Evolutionary conservation across 352 stramenopile genomes (phyloP), one percentile per base, ranked within the genome.

Genomic region (Phytophthora meadii): DNA sequence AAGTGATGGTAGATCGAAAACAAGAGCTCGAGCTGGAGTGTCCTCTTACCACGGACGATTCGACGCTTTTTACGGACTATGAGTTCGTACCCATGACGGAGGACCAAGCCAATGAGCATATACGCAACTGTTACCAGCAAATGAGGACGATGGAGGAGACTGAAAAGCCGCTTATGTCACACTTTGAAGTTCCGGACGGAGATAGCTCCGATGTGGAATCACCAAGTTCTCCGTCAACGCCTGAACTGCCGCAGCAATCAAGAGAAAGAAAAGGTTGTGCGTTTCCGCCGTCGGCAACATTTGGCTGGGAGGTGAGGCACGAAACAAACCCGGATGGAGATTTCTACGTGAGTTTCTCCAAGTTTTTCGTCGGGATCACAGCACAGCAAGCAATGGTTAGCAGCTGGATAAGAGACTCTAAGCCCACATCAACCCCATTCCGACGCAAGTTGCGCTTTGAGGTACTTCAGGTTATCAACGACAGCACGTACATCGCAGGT

Each of bases 61-160:
- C 62, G 17, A 64, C 63, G 15, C 49, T 77, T 15, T 74, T 77
- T 55, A 67, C 64, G 40, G 63, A 82, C 58, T 74, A 85, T 69
- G 65, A 83, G 15, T 89, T 81, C 53, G 57, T 71, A 24, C 74
- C 77, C 0, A 84, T 90, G 63, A 87, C 82, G 5, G 76, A 89
- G 32, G 62, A 74, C 39, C 68, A 87, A 51, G 72, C 78, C 7
- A 82, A 85, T 41, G 79, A 78, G 14, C 51, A 78, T 39, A 85
- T 89, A 50, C 81, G 77, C 27, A 72, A 59, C 12, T 88, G 81
- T 61, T 90, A 87, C 55, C 65, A 86, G 42, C 69, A 80, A 68
- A 85, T 88, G 53, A 57, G 76, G 9, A 68, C 72, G 19, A 75
- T 88, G 40, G 79, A 88, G 54, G 60, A 79, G 53, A 70, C 73